Conservation (phyloP, 208 protist genomes). For the Crithidia brevicula region DNA sequence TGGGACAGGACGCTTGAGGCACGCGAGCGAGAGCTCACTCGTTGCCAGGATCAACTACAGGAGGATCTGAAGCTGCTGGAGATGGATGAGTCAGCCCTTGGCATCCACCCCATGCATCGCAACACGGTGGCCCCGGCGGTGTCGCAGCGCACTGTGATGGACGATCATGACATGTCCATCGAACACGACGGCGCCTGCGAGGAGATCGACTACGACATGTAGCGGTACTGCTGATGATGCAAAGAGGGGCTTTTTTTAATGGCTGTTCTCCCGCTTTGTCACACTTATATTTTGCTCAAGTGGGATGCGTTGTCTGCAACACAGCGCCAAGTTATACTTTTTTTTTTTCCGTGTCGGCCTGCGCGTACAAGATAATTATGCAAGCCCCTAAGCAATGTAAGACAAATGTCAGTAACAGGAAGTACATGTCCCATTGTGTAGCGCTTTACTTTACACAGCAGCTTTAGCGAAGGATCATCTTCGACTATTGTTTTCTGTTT, state of each 20-base stretch:
- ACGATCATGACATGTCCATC: constrained; percentile 91
- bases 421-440: background rate
- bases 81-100: constrained; percentile 58
- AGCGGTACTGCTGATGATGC: too few relatives aligned
- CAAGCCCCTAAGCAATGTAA: too few relatives aligned
- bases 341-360: too few relatives aligned
- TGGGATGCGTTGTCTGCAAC: too few relatives aligned
- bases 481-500: too few relatives aligned
- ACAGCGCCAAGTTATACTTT: too few relatives aligned
- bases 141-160: constrained; percentile 85
- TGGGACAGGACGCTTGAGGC: constrained; percentile 79
- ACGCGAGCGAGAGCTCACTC: constrained; percentile 69
- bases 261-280: too few relatives aligned
- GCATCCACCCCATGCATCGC: constrained; percentile 41
- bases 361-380: too few relatives aligned
- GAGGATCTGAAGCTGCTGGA: constrained; percentile 66
- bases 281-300: too few relatives aligned
- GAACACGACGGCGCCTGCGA: constrained; percentile 78
- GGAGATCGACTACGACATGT: constrained; percentile 80
- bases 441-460: background rate
- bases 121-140: constrained; percentile 50
- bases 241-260: too few relatives aligned
- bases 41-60: constrained; percentile 71
- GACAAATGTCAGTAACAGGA: too few relatives aligned
- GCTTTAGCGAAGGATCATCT: too few relatives aligned